Evolutionary conservation across 208 protist species (phyloP).

Genomic region (Leptomonas pyrrhocoris): DNA sequence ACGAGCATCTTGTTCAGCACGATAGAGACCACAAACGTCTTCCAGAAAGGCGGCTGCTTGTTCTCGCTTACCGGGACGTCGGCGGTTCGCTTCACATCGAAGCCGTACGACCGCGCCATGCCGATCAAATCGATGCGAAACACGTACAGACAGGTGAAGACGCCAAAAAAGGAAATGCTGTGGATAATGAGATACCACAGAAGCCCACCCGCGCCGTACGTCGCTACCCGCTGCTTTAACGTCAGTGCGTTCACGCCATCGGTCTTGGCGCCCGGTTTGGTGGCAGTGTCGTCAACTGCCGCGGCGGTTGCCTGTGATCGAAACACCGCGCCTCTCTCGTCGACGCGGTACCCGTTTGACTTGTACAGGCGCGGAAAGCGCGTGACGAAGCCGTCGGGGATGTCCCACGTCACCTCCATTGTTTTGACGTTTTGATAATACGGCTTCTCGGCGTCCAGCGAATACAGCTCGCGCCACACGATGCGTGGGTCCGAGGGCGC

Average conservation of each 20-base stretch:
- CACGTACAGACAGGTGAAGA: slow-evolving; percentile 80
- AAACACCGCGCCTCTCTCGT: slow-evolving; percentile 54
- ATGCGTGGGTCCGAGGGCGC: slow-evolving; percentile 58
- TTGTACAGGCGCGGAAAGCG: slow-evolving; percentile 69
- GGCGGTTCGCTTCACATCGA: slow-evolving; percentile 50
- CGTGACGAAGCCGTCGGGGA: slow-evolving; percentile 81
- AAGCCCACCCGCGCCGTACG: slow-evolving; percentile 78
- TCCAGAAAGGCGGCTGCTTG: slow-evolving; percentile 61
- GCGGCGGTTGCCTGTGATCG: slow-evolving; percentile 12
- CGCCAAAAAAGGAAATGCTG: slow-evolving; percentile 44
- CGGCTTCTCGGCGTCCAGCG: slow-evolving; percentile 52
- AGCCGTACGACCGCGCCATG: slow-evolving; percentile 68
- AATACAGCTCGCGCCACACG: slow-evolving; percentile 78
- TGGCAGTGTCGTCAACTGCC: background rate
- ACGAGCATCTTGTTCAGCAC: slow-evolving; percentile 86
- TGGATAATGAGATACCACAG: slow-evolving; percentile 86
- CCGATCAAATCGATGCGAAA: slow-evolving; percentile 72
- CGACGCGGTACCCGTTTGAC: slow-evolving; percentile 45
- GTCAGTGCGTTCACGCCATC: slow-evolving; percentile 27
- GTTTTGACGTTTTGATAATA: slow-evolving; percentile 84
- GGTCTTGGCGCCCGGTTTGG: background rate
- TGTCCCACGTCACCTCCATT: slow-evolving; percentile 56
- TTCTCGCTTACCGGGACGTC: slow-evolving; percentile 27
- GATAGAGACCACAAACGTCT: slow-evolving; percentile 65
- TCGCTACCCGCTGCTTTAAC: slow-evolving; percentile 68